Conservation (phyloP, 2,329 filamentous ascomycete genomes). For the Exutisphaerella laricina region DNA sequence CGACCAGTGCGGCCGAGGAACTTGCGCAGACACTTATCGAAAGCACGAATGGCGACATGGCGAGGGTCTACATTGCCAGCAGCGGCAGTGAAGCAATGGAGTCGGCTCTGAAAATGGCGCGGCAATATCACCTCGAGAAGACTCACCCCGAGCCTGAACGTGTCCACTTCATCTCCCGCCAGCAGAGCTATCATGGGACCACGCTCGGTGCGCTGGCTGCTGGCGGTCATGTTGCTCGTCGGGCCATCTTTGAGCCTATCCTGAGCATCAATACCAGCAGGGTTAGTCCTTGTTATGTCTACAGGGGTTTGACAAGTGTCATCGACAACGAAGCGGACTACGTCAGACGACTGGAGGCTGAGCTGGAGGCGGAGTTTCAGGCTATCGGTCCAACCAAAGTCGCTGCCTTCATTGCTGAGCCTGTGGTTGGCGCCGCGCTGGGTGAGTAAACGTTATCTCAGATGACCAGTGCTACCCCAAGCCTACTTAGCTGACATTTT, state of each 20-base stretch:
- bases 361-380: slow-evolving; percentile 63
- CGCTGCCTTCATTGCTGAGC: slow-evolving; percentile 67
- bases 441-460: slow-evolving; percentile 42
- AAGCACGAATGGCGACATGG: slow-evolving; percentile 49
- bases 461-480: no score
- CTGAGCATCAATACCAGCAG: slow-evolving; percentile 49
- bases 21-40: slow-evolving; percentile 47
- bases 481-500: neutral
- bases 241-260: slow-evolving; percentile 57
- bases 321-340: slow-evolving; percentile 51
- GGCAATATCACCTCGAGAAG: slow-evolving; percentile 61
- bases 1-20: slow-evolving; percentile 49
- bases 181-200: slow-evolving; percentile 64
- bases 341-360: slow-evolving; percentile 53
- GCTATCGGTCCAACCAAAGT: slow-evolving; percentile 59
- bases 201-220: slow-evolving; percentile 63
- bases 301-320: slow-evolving; percentile 46
- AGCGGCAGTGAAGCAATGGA: slow-evolving; percentile 64
- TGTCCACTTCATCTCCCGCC: slow-evolving; percentile 57
- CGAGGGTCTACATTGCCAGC: slow-evolving; percentile 51
- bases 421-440: slow-evolving; percentile 64
- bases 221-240: slow-evolving; percentile 57
- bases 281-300: slow-evolving; percentile 63
- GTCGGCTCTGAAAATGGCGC: slow-evolving; percentile 60
- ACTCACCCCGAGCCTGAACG: slow-evolving; percentile 48